Conservation (phyloP, 2,329 filamentous ascomycete genomes). For the Cladosporium cucumerinum region DNA sequence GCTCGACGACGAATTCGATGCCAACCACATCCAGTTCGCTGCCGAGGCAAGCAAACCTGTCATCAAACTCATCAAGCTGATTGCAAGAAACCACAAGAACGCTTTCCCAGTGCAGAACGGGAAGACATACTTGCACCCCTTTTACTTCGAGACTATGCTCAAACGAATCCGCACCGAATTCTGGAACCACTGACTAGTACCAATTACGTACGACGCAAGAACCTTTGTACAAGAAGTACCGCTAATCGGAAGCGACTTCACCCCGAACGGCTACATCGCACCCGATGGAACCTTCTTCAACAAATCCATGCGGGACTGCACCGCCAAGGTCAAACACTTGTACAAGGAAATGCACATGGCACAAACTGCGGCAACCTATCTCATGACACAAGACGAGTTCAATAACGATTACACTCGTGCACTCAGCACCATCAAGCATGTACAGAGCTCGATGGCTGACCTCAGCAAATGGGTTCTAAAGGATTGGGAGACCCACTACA, state of each 20-base stretch:
- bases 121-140: constrained; percentile 11
- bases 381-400: not conserved
- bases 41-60: not conserved
- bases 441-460: not conserved
- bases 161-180: constrained; percentile 11
- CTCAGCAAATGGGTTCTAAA: not conserved
- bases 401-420: not conserved
- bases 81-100: not conserved
- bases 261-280: constrained; percentile 4
- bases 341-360: not conserved
- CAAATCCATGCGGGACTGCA: constrained; percentile 10
- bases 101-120: not conserved
- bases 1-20: not conserved
- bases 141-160: constrained; percentile 15
- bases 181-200: constrained; percentile 16
- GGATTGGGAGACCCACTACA: not conserved
- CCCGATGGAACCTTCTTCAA: constrained; percentile 15
- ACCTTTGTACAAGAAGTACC: constrained; percentile 10
- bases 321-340: not conserved
- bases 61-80: not conserved
- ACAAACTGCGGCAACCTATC: not conserved
- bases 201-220: not conserved
- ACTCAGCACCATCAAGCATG: not conserved
- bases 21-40: not conserved
- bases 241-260: constrained; percentile 18